Evolutionary conservation across 345 rosid species (phyloP).

Genomic region (Eucalyptus pauciflora): DNA sequence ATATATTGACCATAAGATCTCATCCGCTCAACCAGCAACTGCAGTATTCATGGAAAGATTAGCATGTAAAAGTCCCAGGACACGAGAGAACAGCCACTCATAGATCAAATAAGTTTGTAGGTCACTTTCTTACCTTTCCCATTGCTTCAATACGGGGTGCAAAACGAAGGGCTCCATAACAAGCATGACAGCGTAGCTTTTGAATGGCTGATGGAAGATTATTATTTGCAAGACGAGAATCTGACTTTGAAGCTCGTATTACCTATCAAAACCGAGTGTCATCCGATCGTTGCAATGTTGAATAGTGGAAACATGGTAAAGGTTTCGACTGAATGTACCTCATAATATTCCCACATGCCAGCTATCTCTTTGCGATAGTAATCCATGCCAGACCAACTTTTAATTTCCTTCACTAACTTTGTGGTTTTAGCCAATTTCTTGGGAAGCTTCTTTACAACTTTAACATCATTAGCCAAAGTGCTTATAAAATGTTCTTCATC

Average conservation of each 20-base stretch:
- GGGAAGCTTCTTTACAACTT: conserved; percentile 6
- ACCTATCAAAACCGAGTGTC: not conserved
- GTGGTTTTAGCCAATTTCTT: not conserved
- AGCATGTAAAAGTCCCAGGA: not conserved
- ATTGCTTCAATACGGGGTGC: conserved; percentile 5
- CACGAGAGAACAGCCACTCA: not conserved
- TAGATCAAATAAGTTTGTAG: not conserved
- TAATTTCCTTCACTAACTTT: conserved; percentile 10
- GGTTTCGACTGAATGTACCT: not conserved
- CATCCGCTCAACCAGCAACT: conserved; percentile 8
- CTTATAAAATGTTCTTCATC: conserved; percentile 10
- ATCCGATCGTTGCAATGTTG: not conserved
- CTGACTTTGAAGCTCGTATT: conserved; percentile 4
- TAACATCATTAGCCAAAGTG: conserved; percentile 6
- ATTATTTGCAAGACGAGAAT: conserved; percentile 15
- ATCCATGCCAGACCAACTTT: conserved; percentile 1
- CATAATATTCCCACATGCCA: not conserved
- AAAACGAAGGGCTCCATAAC: conserved; percentile 9
- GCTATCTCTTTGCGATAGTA: not conserved
- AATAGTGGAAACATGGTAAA: not conserved
- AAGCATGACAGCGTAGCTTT: conserved; percentile 14
- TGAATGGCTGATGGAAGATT: conserved; percentile 10
- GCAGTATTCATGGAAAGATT: not conserved
- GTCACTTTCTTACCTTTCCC: not conserved
- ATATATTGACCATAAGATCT: conserved; percentile 3